Evolutionary conservation across 176 grass and related monocot species (phyloP).

Genomic region (Rhynchospora breviuscula): DNA sequence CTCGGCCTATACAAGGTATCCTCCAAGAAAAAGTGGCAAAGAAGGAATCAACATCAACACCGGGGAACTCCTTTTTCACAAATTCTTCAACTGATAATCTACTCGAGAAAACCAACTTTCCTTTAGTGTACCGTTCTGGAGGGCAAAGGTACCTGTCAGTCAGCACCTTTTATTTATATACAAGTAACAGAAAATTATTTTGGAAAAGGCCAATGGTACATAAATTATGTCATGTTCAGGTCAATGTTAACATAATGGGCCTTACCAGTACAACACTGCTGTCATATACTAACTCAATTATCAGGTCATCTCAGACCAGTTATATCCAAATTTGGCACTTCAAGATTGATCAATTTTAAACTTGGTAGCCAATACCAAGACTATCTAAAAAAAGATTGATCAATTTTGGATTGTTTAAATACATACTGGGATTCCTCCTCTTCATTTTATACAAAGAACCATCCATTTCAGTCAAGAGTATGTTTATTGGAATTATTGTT

Average conservation of each 20-base stretch:
- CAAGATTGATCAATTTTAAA: background rate
- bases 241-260: background rate
- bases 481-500: background rate
- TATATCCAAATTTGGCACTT: background rate
- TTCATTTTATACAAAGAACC: background rate
- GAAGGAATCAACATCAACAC: conserved; percentile 51
- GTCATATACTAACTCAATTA: background rate
- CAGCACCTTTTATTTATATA: conserved; percentile 17
- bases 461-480: background rate
- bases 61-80: conserved; percentile 61
- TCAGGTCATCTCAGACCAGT: background rate
- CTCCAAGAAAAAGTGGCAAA: conserved; percentile 89
- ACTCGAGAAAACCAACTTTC: conserved; percentile 50
- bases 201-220: background rate
- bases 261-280: background rate
- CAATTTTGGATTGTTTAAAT: background rate
- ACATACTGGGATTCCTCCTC: background rate
- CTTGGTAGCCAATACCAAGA: too few species aligned
- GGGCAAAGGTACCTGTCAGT: conserved; percentile 59
- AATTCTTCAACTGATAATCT: conserved; percentile 64
- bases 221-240: background rate
- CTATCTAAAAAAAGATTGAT: background rate
- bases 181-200: background rate
- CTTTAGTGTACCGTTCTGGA: conserved; percentile 49
- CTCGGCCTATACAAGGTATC: conserved; percentile 47